Base-by-base conservation (phyloP, 208 protist species). In the Trypanosoma cruzi region DNA sequence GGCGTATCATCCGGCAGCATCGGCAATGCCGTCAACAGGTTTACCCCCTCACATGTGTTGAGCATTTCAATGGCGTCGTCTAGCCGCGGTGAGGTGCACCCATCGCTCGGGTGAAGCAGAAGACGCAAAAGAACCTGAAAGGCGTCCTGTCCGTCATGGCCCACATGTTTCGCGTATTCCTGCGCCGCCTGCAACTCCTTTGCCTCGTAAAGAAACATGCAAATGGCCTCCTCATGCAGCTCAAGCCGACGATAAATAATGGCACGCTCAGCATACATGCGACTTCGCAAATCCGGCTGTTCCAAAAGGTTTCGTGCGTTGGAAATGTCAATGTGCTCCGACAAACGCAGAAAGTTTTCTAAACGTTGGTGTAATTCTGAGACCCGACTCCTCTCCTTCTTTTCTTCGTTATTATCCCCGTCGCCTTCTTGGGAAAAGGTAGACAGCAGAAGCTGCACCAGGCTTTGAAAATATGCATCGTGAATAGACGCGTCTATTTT, bases 1-100 rank as follows among this genome's bases (percentile, higher is more conserved):
- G 78, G 70, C 34, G 86, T 57, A 11, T 79, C 71, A 48, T 89
- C 86, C 8, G 89, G 89, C 37, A 94, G 73, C 81, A 92, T 73
- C 13, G 81, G 75, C 54, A 92, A 71, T 65, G 79, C 85, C 16
- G 76, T 63, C 2, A 78, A 55, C 11, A 80, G 75, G 53, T 89
- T 63, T 4, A 86, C 65, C 37, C 76, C 77, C 28, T 82, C 76
- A 62, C 56, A 82, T 3, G 59, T 79, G 50, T 84, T 79, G 13
- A 92, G 44, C 13, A 90, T 57, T 0, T 60, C 37, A 56, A 94
- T 65, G 20, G 81, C 81, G 36, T 89, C 88, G 6, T 50, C 7
- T 18, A 81, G 28, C 2, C 37, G 22, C 62, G 77, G 54, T 50
- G 54, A 22, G 61, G 54, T 22, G 11, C 37, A n/a, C 54, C 3